A percentile compares a stretch with the other conserved stretches of the same genome.
phyloP scores from a whole-genome alignment of 768 basidiomycete species.

The Cystofilobasidium bisporidii region DNA sequence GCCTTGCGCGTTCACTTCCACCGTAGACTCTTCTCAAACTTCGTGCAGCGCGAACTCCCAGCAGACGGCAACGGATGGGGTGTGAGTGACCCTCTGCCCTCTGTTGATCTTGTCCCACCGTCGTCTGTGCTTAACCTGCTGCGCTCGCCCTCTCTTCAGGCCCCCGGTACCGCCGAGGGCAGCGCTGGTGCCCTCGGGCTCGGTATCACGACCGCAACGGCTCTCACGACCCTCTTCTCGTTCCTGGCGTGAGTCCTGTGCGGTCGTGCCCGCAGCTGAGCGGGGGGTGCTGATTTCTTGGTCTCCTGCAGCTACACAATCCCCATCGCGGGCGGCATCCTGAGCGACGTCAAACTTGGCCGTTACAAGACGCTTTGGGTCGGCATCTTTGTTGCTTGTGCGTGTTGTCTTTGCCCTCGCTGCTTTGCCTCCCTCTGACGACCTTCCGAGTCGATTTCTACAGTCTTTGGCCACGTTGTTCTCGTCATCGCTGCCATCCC shows the following conservation, averaged over 20 bases:
- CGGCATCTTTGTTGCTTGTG: constrained; percentile 15
- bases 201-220: constrained; percentile 6
- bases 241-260: constrained; percentile 32
- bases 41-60: constrained; percentile 8
- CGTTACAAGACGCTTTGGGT: constrained; percentile 20
- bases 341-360: constrained; percentile 39
- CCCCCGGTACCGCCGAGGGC: not conserved
- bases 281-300: not conserved
- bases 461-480: constrained; percentile 6
- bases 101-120: no score
- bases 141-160: no score
- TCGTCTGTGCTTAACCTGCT: no score
- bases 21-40: constrained; percentile 13
- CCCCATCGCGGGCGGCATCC: constrained; percentile 37
- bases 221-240: constrained; percentile 28
- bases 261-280: not conserved
- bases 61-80: constrained; percentile 24
- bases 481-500: constrained; percentile 21
- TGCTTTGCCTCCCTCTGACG: not conserved
- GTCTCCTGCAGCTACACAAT: constrained; percentile 31
- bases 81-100: no score
- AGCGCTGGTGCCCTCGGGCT: constrained; percentile 8
- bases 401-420: not conserved
- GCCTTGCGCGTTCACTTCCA: no score
- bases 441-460: no score